Percentiles rank a stretch among this genome's conserved stretches.
These are phyloP conservation scores for Globisporangium camurandrum DNA, from an alignment of 352 stramenopile genomes.

Conservation along the genomic window DNA sequence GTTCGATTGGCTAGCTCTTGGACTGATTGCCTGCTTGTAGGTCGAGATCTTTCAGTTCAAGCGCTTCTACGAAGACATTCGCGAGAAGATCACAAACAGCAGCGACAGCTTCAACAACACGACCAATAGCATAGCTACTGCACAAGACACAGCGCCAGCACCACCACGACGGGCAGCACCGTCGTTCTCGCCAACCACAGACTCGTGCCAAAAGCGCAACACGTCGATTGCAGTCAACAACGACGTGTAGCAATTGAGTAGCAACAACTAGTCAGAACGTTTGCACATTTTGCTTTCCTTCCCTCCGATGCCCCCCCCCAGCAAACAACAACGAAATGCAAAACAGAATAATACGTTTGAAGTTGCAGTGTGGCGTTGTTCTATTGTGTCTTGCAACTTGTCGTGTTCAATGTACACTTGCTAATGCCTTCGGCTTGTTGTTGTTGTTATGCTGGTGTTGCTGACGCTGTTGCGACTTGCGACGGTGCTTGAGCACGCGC, in stretches of 20 bases:
- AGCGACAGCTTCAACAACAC: slow-evolving; percentile 19
- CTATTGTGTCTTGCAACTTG: neutral
- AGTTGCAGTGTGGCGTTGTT: too few relatives aligned
- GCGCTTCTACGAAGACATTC: slow-evolving; percentile 80
- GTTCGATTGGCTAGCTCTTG: neutral
- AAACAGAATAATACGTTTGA: too few relatives aligned
- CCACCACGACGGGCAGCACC: too few relatives aligned
- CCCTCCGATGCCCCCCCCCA: neutral
- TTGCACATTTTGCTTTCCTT: too few relatives aligned
- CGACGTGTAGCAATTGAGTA: too few relatives aligned
- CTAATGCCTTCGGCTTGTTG: neutral
- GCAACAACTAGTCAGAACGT: too few relatives aligned
- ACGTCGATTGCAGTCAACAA: slow-evolving; percentile 41
- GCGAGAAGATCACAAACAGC: slow-evolving; percentile 45
- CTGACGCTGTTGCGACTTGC: slow-evolving; percentile 12
- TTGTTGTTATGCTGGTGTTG: too few relatives aligned
- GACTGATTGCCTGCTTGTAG: slow-evolving; percentile 19
- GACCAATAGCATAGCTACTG: too few relatives aligned
- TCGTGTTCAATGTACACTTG: neutral
- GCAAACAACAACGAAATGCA: too few relatives aligned
- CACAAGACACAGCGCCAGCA: too few relatives aligned
- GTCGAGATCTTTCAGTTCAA: slow-evolving; percentile 87
- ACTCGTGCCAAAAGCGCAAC: slow-evolving; percentile 48
- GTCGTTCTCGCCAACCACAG: too few relatives aligned
- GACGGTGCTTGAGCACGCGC: slow-evolving; percentile 69